Base-by-base conservation (phyloP, 306 rosid species). In the Rosa multiflora region DNA sequence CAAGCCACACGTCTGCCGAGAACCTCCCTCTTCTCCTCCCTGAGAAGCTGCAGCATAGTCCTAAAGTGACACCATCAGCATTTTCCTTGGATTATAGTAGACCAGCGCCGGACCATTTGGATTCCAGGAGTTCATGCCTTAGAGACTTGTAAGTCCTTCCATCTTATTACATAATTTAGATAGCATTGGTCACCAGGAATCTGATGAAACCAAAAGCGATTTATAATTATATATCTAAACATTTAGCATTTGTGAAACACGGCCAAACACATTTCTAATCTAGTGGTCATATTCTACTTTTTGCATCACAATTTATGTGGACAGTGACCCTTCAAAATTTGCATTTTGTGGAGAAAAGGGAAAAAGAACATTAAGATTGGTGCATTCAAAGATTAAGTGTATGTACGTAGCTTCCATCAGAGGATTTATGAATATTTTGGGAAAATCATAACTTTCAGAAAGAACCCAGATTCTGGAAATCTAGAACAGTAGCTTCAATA, bases 81-180 rank as follows among this genome's bases (percentile, higher is more conserved):
- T 89, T 90, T 58, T 89, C 92, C 21, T 79, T 90, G 89, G 97
- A 92, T 66, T 53, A 39, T 43, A 79, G 56, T 68, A 48, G 73
- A 55, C 82, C 73, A 20, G 32, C 71, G 3, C 20, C n/a, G 47
- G 85, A 74, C 67, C 63, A 76, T 74, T 69, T 67, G 72, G 89
- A 84, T 51, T 78, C 86, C 52, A 79, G 58, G 46, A 79, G 53
- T 72, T 86, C 96, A 69, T 93, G 92, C 85, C 89, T 93, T 48
- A 52, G 49, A 51, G 92, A 93, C 64, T 78, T 93, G 96, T 93
- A 84, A 86, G 96, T 71, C 64, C 55, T 63, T 72, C 40, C 43
- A 76, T 59, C 82, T 75, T 67, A 11, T 29, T 52, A 42, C 43
- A 35, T 35, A 17, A 20, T 46, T 18, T 35, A 12, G 4, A 72